Base-by-base conservation (phyloP, 306 rosid species). In the Inga leiocalycina region DNA sequence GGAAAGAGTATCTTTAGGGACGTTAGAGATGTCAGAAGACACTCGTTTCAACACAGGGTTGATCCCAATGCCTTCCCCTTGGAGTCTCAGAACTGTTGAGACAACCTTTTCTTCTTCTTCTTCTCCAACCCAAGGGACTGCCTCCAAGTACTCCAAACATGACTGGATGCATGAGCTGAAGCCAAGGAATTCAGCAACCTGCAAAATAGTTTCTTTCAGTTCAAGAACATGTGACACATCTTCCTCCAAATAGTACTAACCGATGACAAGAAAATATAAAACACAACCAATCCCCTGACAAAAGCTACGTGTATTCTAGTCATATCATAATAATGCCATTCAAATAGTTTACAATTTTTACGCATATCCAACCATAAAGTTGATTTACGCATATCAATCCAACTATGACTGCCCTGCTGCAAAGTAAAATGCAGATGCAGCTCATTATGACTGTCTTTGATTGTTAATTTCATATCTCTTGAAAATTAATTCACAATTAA, bases 61-160 rank as follows among this genome's bases (percentile, higher is more conserved):
- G 80, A 93, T 90, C 20, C 90, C 90, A 5, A 93, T 84, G 80
- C 91, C 94, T 82, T 92, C 97, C 22, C 91, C 87, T 86, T 88
- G 97, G 75, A 95, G 98, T 77, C 85, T 85, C 75, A 90, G 80
- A 51, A 93, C 91, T 10, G 97, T 90, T 1, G 95, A 90, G 77
- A 95, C 86, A 30, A 95, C 98, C 83, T 89, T 95, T 82, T 95
- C 98, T 88, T 95, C 98, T 77, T 94, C 98, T 75, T 94, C 98
- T 56, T 94, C 97, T 62, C 97, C 97, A 62, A 91, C 91, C 97
- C 98, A 95, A 19, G 98, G 98, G 78, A 91, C 98, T 69, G 98
- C 98, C 83, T 95, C 98, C 87, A 95, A 88, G 92, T 90, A 91
- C 79, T 95, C 97, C 84, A 95, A 85, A 90, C 97, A 93, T 68